Base-by-base conservation (phyloP, 768 basidiomycete species). In the Rhizopogon vulgaris region DNA sequence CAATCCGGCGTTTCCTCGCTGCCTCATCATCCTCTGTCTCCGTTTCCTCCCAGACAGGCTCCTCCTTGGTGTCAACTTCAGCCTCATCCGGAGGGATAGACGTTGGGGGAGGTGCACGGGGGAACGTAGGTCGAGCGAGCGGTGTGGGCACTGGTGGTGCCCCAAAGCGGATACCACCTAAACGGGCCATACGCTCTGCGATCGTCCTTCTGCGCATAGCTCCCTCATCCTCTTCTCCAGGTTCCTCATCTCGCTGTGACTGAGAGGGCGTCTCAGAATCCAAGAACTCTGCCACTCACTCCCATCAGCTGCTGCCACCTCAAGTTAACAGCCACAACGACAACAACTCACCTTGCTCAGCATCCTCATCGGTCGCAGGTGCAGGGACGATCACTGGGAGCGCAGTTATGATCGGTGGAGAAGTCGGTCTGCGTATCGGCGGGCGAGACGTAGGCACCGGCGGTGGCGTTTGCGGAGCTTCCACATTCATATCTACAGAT, bases 151-250 rank as follows among this genome's bases (percentile, higher is more conserved):
- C 55, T 1, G 83, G 80, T 14, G 85, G 85, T 40, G 78, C 82
- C 1, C 90, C 90, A 57, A 94, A 87, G 55, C 79, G 81, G 63
- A 95, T 84, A 3, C 89, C 90, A 14, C 94, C 91, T 0, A 96
- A 74, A 61, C 84, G 90, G 1, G 93, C 93, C 93, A 96, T 94
- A n/a, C 94, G 79, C 52, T 95, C 92, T 1, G 93, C 91, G 36
- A 96, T 89, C 1, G 87, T 87, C 28, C 75, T 76, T 22, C 84
- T 78, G 43, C 84, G 75, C 2, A 67, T 69, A 22, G 80, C 76
- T 51, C 79, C 79, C 1, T 71, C 71, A 47, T 78, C 75, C 52
- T 74, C 18, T 40, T 32, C 53, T n/a, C 18, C 30, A 46, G 27
- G 54, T 12, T 62, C 64, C 9, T 51, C 30, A 25, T 9, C 11